Base-by-base conservation (phyloP, 2,329 filamentous ascomycete species). In the Colletotrichum sp. region DNA sequence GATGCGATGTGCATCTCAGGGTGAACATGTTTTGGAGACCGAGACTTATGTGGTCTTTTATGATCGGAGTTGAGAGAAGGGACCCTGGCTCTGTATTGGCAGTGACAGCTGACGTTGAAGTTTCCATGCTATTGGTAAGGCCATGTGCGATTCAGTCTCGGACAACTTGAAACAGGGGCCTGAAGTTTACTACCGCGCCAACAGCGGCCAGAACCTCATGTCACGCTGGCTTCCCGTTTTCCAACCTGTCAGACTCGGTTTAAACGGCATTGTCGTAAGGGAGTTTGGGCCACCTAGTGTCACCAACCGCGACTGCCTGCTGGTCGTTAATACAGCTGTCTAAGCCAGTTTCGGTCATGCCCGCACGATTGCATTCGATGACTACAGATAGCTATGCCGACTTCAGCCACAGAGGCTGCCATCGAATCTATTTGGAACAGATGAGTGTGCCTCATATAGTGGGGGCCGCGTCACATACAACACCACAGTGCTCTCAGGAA, bases 381-480 rank as follows among this genome's bases (percentile, higher is more conserved):
- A 28, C 39, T 24, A 52, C 44, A 21, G 52, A 39, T 8, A 60
- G 21, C 24, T n/a, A 39, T 60, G 52, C 52, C 52, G 32, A 36
- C 32, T 30, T 6, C 57, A 36, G 57, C 28, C 68, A 52, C 36
- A 7, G 55, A 63, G 55, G 26, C 57, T 34, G 28, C 32, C 26
- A 15, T 44, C 15, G n/a, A 49, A 72, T 76, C 44, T 73, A 76
- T 69, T 57, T 24, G 73, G 72, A 32, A 64, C 72, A 68, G 12
- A 30, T 16, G 6, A 64, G 16, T n/a, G 24, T 44, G 32, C 57
- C 68, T 28, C 5, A 30, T 34, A 57, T n/a, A 55, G 73, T 34
- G 57, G 64, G 24, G 32, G 32, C 57, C 13, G 21, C 26, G 26
- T 68, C 57, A 69, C 13, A 3, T 62, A 36, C 21, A 44, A 44